Base-by-base conservation (phyloP, 75 land plant genomes). In the Picea sitchensis region DNA sequence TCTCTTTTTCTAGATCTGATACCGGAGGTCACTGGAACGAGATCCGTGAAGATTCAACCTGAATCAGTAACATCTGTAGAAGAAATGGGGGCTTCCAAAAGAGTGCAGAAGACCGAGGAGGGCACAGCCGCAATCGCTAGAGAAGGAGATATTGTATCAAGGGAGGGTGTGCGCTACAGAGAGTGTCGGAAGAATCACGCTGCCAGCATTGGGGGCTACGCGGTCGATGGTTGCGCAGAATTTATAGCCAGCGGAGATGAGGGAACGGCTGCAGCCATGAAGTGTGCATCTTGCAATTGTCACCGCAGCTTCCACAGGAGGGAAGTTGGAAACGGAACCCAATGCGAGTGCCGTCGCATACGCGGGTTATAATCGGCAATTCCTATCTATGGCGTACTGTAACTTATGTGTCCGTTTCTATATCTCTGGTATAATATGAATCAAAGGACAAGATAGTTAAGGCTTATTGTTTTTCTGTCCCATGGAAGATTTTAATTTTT, bases 151-250 rank as follows among this genome's bases (percentile, higher is more conserved):
- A 41, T 0, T 20, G 47, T 7, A 61, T 17, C 58, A 61, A 60
- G n/a, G 81, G 30, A 23, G 36, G 78, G 26, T 20, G 86, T 86
- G 51, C 47, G 79, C 54, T 87, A 87, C 59, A 75, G 79, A 62
- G 89, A 85, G 73, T 87, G 89, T 69, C 47, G 67, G 65, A 76
- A 76, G 61, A 87, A 87, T 84, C 84, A 85, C 72, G 88, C 88
- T 26, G 88, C 84, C 26, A 87, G 76, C 78, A 72, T 78, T 4
- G 89, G 89, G 2, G 88, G 88, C 3, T 75, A 87, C 58, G 89
- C 82, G 14, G 59, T 87, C 6, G 89, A 87, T 60, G 89, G 89
- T 30, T 87, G 89, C 77, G 80, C 82, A 4, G 88, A 87, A 77
- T 87, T 85, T 84, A 82, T 82, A 82, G 84, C 84, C 3, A 82